Evolutionary conservation across 108 stramenopile genomes (phyloP).

Genomic region (Nitzschia sp.): DNA sequence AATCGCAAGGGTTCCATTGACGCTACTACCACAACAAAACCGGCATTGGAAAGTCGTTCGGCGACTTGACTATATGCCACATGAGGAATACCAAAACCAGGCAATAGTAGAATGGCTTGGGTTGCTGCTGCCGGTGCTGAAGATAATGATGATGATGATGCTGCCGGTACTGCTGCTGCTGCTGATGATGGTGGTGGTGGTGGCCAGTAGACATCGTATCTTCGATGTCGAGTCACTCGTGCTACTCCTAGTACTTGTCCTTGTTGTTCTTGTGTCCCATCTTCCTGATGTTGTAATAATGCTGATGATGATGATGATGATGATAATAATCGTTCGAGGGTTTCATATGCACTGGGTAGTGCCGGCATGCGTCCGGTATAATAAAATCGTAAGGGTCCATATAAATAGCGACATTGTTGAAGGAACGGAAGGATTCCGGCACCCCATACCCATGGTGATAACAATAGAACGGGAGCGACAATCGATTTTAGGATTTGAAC

Average conservation of each 20-base stretch:
- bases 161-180: not conserved
- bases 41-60: constrained; percentile 24
- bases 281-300: too few relatives aligned
- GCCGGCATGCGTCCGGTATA: not conserved
- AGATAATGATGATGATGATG: not conserved
- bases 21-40: constrained; percentile 34
- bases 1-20: constrained; percentile 35
- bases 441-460: too few relatives aligned
- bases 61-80: constrained; percentile 33
- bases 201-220: constrained; percentile 40
- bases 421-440: too few relatives aligned
- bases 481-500: too few relatives aligned
- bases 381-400: not conserved
- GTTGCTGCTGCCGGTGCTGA: not conserved
- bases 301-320: too few relatives aligned
- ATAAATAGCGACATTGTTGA: not conserved
- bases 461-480: too few relatives aligned
- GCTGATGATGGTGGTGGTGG: constrained; percentile 11
- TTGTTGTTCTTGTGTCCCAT: not conserved
- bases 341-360: constrained; percentile 14
- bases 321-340: too few relatives aligned
- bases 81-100: constrained; percentile 28
- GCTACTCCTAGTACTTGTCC: not conserved
- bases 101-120: constrained; percentile 17
- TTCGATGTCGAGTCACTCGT: constrained; percentile 29